Evolutionary conservation across 2,329 filamentous ascomycete genomes (phyloP).

Genomic region (Claviceps fusiformis): DNA sequence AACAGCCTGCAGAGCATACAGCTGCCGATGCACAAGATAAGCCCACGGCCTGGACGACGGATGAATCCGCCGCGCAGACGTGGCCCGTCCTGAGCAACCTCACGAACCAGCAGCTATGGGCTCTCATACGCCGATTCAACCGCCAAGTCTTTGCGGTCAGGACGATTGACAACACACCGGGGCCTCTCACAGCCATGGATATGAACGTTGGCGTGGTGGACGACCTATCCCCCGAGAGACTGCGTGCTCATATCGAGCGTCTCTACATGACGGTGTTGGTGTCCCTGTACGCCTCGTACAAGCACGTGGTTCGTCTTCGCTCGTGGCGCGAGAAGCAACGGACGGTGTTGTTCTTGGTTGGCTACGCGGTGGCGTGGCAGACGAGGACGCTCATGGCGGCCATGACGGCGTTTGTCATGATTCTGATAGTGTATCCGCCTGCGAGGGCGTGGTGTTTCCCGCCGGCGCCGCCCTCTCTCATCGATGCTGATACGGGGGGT

Average conservation of each 20-base stretch:
- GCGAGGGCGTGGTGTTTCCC: slow-evolving; percentile 56
- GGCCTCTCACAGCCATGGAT: neutral
- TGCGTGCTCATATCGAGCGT: neutral
- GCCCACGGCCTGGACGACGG: neutral
- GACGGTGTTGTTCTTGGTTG: slow-evolving; percentile 45
- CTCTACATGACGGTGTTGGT: slow-evolving; percentile 64
- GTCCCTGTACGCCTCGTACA: slow-evolving; percentile 49
- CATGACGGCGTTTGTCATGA: slow-evolving; percentile 36
- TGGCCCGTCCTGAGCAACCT: neutral
- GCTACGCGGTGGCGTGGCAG: slow-evolving; percentile 53
- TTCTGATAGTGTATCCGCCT: slow-evolving; percentile 51
- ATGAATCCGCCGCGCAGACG: neutral
- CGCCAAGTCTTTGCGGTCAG: neutral
- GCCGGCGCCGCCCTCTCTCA: slow-evolving; percentile 60
- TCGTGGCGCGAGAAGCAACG: slow-evolving; percentile 65
- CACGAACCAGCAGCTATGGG: neutral
- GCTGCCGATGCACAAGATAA: too few species aligned
- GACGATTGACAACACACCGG: neutral
- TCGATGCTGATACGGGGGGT: slow-evolving; percentile 55
- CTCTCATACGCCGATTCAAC: neutral
- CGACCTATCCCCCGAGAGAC: neutral
- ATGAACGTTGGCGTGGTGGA: neutral
- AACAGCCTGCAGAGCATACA: neutral
- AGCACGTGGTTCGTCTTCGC: slow-evolving; percentile 62
- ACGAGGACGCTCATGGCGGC: slow-evolving; percentile 31